Evolutionary conservation across 2,329 filamentous ascomycete species (phyloP).

Genomic region (Penicillium sp.): DNA sequence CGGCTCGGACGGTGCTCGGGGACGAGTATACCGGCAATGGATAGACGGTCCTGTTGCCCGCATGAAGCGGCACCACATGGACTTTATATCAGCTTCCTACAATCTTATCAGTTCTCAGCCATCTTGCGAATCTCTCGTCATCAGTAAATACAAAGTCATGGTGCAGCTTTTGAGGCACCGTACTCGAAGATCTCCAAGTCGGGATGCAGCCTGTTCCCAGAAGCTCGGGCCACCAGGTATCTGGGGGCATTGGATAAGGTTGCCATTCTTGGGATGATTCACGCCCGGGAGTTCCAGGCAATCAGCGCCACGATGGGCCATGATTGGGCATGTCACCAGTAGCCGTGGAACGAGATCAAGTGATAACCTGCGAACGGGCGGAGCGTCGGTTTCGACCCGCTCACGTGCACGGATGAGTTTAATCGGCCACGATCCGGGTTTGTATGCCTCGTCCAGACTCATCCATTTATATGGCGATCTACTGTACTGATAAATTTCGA

Average conservation of each 20-base stretch:
- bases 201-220: background rate
- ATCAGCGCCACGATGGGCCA: background rate
- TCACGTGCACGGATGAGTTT: conserved; percentile 23
- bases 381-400: conserved; percentile 17
- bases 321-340: conserved; percentile 13
- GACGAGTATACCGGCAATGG: conserved; percentile 14
- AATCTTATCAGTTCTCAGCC: background rate
- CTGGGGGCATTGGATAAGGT: conserved; percentile 12
- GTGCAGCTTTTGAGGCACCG: background rate
- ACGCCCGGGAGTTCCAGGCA: background rate
- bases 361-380: background rate
- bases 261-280: conserved; percentile 12
- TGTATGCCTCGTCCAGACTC: background rate
- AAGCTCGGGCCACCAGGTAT: conserved; percentile 9
- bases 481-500: background rate
- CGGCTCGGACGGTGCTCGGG: conserved; percentile 13
- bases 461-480: background rate
- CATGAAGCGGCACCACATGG: background rate
- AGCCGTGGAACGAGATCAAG: conserved; percentile 3
- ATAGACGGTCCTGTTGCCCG: conserved; percentile 7
- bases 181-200: background rate
- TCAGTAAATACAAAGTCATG: background rate
- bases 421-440: background rate
- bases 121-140: background rate
- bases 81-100: background rate